phyloP scores from a whole-genome alignment of 148 eudicot species.

The Diospyros lotus region DNA sequence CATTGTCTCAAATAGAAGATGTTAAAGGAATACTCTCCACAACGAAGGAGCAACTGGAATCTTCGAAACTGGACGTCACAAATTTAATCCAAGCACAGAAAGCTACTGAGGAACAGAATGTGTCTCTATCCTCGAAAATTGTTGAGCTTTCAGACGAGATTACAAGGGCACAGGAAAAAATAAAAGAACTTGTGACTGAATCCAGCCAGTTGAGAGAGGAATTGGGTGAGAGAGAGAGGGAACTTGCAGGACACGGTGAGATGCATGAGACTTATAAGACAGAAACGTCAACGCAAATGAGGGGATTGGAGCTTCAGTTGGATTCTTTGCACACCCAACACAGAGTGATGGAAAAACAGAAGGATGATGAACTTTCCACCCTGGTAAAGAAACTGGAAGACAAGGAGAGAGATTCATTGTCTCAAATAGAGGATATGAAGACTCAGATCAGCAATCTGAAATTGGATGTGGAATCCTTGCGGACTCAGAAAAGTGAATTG shows the following conservation, averaged over 20 bases:
- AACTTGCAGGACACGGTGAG: slow-evolving; percentile 6
- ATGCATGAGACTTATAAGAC: slow-evolving; percentile 13
- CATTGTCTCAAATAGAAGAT: slow-evolving; percentile 29
- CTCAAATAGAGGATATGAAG: slow-evolving; percentile 26
- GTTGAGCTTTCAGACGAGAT: slow-evolving; percentile 48
- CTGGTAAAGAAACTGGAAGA: slow-evolving; percentile 50
- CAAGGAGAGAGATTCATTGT: slow-evolving; percentile 14
- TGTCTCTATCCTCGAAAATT: slow-evolving; percentile 42
- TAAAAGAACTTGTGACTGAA: slow-evolving; percentile 13
- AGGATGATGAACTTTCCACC: slow-evolving; percentile 18
- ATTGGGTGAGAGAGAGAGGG: slow-evolving; percentile 13
- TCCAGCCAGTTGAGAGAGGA: slow-evolving; percentile 20
- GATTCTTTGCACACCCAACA: neutral
- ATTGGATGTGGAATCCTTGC: slow-evolving; percentile 34
- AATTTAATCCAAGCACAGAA: slow-evolving; percentile 37
- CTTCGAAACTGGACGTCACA: slow-evolving; percentile 41
- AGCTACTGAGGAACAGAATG: slow-evolving; percentile 50
- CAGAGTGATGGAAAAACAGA: slow-evolving; percentile 4
- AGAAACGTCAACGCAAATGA: slow-evolving; percentile 6
- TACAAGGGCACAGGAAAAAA: slow-evolving; percentile 23
- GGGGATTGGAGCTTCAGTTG: slow-evolving; percentile 1
- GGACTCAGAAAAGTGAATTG: slow-evolving; percentile 36
- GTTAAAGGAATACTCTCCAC: slow-evolving; percentile 27
- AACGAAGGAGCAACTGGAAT: slow-evolving; percentile 34
- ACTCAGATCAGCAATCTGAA: slow-evolving; percentile 29